Base-by-base conservation (phyloP, 2,329 filamentous ascomycete species). In the Dichotomopilus funicola region DNA sequence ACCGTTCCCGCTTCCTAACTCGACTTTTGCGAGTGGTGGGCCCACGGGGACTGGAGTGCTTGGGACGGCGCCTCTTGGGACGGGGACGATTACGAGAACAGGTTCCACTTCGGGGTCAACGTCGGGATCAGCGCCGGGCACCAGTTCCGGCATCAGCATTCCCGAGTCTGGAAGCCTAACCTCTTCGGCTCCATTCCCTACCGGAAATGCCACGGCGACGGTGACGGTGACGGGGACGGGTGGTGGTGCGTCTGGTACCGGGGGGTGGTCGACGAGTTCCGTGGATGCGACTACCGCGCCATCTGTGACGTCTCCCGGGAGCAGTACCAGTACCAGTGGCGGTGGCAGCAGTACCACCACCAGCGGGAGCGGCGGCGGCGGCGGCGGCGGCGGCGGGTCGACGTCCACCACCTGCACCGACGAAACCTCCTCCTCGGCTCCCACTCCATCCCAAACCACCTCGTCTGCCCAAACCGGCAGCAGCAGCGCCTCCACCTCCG, bases 1-100 rank as follows among this genome's bases (percentile, higher is more conserved):
- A 7, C 55, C 57, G 5, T 61, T 54, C 49, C 57, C 59, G 2
- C 37, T 52, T 11, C 36, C 54, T 5, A 61, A 61, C 44, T 55
- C 57, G n/a, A 61, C 57, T 19, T 27, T 36, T n/a, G 45, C 27
- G 12, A 43, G 36, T 5, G 43, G 19, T 10, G 37, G 53, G 27
- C 54, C 50, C n/a, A 42, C 49, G 6, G 55, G 49, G 10, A 52
- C 51, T 11, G 36, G 36, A 6, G 46, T 49, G 4, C n/a, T 40
- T 11, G 19, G 19, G 19, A 27, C 19, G 19, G 19, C 3, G 19
- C 19, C 19, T 27, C 19, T 27, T 27, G 19, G 19, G 19, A 27
- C 19, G 27, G 37, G n/a, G 51, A 34, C n/a, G n/a, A n/a, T n/a
- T n/a, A n/a, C n/a, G n/a, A n/a, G n/a, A n/a, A n/a, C n/a, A n/a